phyloP scores from a whole-genome alignment of 2,329 filamentous ascomycete genomes.

The Curvularia eragrostidis region DNA sequence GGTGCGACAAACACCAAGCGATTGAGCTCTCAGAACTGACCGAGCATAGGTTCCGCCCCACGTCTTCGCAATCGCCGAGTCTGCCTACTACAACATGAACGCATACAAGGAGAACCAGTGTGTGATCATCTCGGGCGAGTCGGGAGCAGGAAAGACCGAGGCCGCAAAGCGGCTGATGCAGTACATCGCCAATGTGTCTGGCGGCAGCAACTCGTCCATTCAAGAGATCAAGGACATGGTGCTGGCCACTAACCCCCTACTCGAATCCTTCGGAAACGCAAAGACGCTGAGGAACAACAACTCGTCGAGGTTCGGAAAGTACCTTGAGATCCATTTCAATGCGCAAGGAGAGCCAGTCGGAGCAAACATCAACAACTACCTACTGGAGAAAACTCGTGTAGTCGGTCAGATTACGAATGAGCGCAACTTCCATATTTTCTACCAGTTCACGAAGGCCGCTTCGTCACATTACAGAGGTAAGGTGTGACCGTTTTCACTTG shows the following conservation, averaged over 20 bases:
- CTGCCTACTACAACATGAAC: slow-evolving; percentile 99
- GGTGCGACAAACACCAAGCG: slow-evolving; percentile 33
- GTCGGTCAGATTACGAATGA: slow-evolving; percentile 95
- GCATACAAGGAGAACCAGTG: slow-evolving; percentile 99
- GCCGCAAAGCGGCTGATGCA: slow-evolving; percentile 99
- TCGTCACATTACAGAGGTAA: slow-evolving; percentile 78
- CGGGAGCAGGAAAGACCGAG: slow-evolving; percentile 97
- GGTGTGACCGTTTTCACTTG: not conserved
- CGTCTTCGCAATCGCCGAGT: slow-evolving; percentile 96
- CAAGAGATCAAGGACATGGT: slow-evolving; percentile 99
- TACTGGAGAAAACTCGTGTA: slow-evolving; percentile 93
- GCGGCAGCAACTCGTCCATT: slow-evolving; percentile 82
- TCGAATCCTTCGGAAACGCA: slow-evolving; percentile 98
- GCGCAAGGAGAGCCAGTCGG: slow-evolving; percentile 87
- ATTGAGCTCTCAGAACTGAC: slow-evolving; percentile 21
- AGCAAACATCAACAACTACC: slow-evolving; percentile 97
- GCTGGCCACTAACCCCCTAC: slow-evolving; percentile 92
- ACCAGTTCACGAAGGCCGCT: slow-evolving; percentile 96
- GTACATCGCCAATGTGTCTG: slow-evolving; percentile 97
- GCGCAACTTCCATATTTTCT: slow-evolving; percentile 99
- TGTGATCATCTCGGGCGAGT: slow-evolving; percentile 98
- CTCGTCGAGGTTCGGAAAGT: slow-evolving; percentile 97
- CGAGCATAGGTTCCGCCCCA: slow-evolving; percentile 74
- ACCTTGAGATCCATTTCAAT: slow-evolving; percentile 97
- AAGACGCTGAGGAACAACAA: slow-evolving; percentile 99